These are phyloP conservation scores for Pseudogymnoascus sp. DNA, from an alignment of 2,329 filamentous ascomycete genomes.

Conservation along the genomic window DNA sequence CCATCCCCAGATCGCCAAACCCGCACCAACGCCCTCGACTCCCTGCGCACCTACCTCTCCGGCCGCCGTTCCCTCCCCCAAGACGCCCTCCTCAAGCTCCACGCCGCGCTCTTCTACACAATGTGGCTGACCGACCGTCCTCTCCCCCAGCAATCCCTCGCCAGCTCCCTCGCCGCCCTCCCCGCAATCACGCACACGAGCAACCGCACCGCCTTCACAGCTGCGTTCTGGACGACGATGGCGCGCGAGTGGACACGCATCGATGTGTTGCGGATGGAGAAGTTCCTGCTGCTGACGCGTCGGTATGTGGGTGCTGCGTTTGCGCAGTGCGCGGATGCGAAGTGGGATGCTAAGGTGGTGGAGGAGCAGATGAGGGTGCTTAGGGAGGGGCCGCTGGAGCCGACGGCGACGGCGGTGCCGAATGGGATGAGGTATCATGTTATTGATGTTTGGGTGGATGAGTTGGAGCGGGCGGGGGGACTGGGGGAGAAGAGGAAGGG, in stretches of 20 bases:
- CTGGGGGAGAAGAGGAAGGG: conserved; percentile 32
- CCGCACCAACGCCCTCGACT: conserved; percentile 67
- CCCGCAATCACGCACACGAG: conserved; percentile 47
- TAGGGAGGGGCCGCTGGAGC: conserved; percentile 35
- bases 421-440: conserved; percentile 82
- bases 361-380: conserved; percentile 40
- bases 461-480: conserved; percentile 64
- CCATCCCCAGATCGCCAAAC: conserved; percentile 58
- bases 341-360: conserved; percentile 32
- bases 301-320: conserved; percentile 69
- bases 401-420: conserved; percentile 47
- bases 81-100: conserved; percentile 75
- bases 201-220: conserved; percentile 40
- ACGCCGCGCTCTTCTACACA: conserved; percentile 90
- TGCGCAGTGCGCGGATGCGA: conserved; percentile 30
- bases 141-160: conserved; percentile 76
- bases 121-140: conserved; percentile 92
- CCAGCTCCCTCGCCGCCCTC: conserved; percentile 66
- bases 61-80: conserved; percentile 50
- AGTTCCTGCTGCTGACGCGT: conserved; percentile 80
- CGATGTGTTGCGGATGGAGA: conserved; percentile 76
- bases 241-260: conserved; percentile 60
- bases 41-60: conserved; percentile 69
- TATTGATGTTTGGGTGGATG: conserved; percentile 85
- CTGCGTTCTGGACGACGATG: conserved; percentile 65